Percentiles rank a stretch among this genome's conserved stretches.
Conservation (phyloP, 345 rosid species). For the Cardamine resedifolia region DNA sequence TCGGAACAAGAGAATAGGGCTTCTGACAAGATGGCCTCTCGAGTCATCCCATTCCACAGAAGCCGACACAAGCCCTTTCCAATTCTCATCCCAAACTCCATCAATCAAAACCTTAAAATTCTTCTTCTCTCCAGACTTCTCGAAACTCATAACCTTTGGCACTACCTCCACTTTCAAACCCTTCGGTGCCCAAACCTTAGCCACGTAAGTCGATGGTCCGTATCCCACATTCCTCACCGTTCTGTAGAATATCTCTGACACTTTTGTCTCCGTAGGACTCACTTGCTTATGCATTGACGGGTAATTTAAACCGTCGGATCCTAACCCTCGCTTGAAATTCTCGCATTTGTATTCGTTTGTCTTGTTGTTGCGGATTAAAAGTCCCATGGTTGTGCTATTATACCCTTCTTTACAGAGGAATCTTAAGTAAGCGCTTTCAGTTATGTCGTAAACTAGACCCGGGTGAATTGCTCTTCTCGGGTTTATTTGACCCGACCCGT, state of each 20-base stretch:
- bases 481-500: conserved; percentile 84
- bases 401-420: conserved; percentile 83
- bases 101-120: conserved; percentile 57
- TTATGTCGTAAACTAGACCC: conserved; percentile 68
- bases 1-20: conserved; percentile 51
- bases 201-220: conserved; percentile 49
- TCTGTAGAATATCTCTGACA: conserved; percentile 57
- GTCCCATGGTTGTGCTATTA: conserved; percentile 55
- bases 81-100: conserved; percentile 40
- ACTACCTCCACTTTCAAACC: conserved; percentile 50
- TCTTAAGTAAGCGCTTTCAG: conserved; percentile 47
- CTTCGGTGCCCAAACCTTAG: conserved; percentile 48
- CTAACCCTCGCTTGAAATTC: conserved; percentile 44
- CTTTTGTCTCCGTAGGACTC: conserved; percentile 11
- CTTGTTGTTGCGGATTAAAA: conserved; percentile 39
- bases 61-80: conserved; percentile 45
- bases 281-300: conserved; percentile 77
- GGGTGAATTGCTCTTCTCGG: conserved; percentile 67
- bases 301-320: conserved; percentile 79
- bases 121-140: conserved; percentile 29
- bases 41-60: conserved; percentile 63
- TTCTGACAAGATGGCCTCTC: conserved; percentile 49
- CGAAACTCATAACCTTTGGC: conserved; percentile 52
- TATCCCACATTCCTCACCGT: conserved; percentile 60
- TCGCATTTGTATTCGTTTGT: conserved; percentile 49